Base-by-base conservation (phyloP, 2,329 filamentous ascomycete species). In the Biscogniauxia sp. region DNA sequence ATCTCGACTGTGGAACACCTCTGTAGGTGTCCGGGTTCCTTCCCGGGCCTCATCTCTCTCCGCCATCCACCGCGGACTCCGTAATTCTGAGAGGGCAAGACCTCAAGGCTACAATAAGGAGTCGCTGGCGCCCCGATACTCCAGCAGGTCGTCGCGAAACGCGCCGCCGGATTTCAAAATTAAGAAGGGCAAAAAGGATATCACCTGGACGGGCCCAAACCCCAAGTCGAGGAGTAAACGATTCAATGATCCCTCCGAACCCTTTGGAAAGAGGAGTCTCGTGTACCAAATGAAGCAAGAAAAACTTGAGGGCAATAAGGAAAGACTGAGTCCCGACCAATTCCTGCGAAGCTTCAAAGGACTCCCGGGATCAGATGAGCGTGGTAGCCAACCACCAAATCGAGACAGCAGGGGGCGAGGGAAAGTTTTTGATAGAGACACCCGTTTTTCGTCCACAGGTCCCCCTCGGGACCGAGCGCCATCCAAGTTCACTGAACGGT, bases 51-150 rank as follows among this genome's bases (percentile, higher is more conserved):
- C 83, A 20, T 88, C 86, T 51, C 80, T 91, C 61, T 89, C 88
- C 9, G 89, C 88, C 51, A 92, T 93, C 69, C 84, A 87, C 65
- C 80, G 83, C 53, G 89, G 89, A 15, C 79, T 92, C 58, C 84
- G 87, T 25, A 62, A 69, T 41, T 78, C 75, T 20, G 65, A 76
- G 59, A 74, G 73, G 58, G 69, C 70, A 41, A 66, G 70, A 55
- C 70, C 71, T 19, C 74, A 75, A 57, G 73, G 73, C 13, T 70
- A 70, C 54, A 64, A 66, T 2, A 53, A 56, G 4, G 67, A 64
- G 15, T 71, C 72, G n/a, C 64, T 75, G 57, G 26, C 54, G 19
- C 26, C 59, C 6, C 19, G 49, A 17, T 54, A 64, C 7, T 69
- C 73, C 19, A 62, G 65, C 37, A 67, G 54, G 8, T 25, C 75